Base-by-base conservation (phyloP, 306 rosid genomes). In the Glycyrrhiza uralensis region DNA sequence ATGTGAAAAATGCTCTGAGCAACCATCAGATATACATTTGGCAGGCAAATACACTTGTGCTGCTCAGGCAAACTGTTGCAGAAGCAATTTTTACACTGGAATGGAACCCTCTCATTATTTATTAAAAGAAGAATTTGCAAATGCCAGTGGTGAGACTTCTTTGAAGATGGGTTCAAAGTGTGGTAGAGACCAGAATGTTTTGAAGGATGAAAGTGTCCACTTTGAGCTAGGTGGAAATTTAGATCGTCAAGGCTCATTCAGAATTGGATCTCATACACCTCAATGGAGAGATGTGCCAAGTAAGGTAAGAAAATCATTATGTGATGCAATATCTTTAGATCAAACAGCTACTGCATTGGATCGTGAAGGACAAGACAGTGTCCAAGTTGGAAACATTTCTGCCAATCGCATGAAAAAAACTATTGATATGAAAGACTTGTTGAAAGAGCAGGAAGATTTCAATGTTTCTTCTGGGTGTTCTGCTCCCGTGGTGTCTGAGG, bases 211-310 rank as follows among this genome's bases (percentile, higher is more conserved):
- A 67, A 64, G 44, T 56, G 12, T 68, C 55, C 65, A 71, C 58
- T 66, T 50, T 24, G 80, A 78, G 76, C 63, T 51, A 61, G 78
- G 64, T 60, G 76, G 70, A 63, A 79, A 76, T 67, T 71, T 74
- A 57, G 57, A 55, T 41, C 66, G 63, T 51, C 75, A 76, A 66
- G 18, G 26, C 61, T 28, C 70, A 4, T 54, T 54, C 46, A 80
- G 76, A 74, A 45, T 42, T 15, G 54, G 67, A 33, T 65, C 71
- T 70, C 73, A 67, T 68, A 24, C 81, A 23, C 85, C 85, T 64
- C 85, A 81, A 55, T 86, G 91, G 95, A 80, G 78, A 82, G 95
- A 84, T 52, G 91, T 89, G 52, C 95, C 91, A 1, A 71, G 75
- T 65, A 86, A 82, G 87, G 71, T 66, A 55, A 19, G 72, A 49